Evolutionary conservation across 352 stramenopile species (phyloP), one percentile per base, ranked within the genome.

Genomic region (Globisporangium spiculum): DNA sequence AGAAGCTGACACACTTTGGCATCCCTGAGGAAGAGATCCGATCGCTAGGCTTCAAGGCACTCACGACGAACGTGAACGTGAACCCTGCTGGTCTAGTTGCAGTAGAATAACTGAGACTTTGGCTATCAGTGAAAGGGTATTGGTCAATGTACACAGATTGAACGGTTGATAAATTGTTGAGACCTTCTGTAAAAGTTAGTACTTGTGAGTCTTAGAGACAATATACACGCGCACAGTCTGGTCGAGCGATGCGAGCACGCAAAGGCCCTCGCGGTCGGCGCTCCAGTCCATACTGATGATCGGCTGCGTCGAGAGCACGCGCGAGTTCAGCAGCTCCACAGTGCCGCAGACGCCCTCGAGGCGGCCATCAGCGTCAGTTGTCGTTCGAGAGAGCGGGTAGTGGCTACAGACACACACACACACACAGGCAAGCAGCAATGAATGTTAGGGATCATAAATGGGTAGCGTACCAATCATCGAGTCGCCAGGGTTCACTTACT

Each of bases 221-320:
- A 98, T 98, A 75, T 96, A 98, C 44, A 98, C 88, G 55, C 96
- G 80, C 30, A 99, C 74, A 8, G 91, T 99, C 74, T 99, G 97
- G 74, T 99, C 97, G 36, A 99, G 86, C 50, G 85, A 98, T 27
- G 86, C 85, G 34, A 98, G 73, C 27, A 92, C 91, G 68, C 86
- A 97, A 10, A 99, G 78, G 3, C 97, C 97, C 73, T 98, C 92
- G 64, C 94, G 95, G 78, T 99, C 96, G 12, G 89, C 80, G 60
- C 84, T 97, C 96, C 97, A 99, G 79, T 99, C 97, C 78, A 98
- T 98, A 71, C 89, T 97, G 32, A 98, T 81, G 64, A 99, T 97
- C 5, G 96, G 97, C 75, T 99, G 97, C 7, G 97, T 98, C n/a
- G 88, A 97, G 52, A 99, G 85, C 24, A 99, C 86, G 44, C 95